Evolutionary conservation across 345 rosid species (phyloP).

Genomic region (Bruguiera sexangula): DNA sequence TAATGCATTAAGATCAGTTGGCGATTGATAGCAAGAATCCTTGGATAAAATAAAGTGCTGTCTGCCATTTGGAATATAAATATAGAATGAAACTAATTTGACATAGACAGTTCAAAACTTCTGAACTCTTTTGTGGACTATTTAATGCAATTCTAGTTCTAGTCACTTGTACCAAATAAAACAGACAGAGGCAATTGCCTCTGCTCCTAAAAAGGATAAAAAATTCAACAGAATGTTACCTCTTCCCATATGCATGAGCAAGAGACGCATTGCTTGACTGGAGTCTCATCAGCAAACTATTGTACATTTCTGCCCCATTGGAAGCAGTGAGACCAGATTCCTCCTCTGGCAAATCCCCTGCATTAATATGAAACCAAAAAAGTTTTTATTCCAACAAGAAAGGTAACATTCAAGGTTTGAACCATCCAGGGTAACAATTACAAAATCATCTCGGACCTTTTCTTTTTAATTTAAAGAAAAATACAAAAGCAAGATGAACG

Average conservation of each 20-base stretch:
- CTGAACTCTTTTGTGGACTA: too few species aligned
- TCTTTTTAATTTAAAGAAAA: not conserved
- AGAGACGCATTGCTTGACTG: conserved; percentile 42
- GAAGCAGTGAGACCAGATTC: conserved; percentile 22
- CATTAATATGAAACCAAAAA: conserved; percentile 4
- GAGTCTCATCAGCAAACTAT: conserved; percentile 47
- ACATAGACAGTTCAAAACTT: too few species aligned
- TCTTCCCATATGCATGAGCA: conserved; percentile 44
- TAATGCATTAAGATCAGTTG: too few species aligned
- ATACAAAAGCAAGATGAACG: not conserved
- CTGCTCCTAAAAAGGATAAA: not conserved
- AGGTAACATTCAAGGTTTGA: too few species aligned
- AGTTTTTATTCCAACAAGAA: not conserved
- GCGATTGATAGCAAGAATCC: too few species aligned
- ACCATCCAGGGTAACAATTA: not conserved
- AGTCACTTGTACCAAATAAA: not conserved
- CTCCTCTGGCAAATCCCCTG: conserved; percentile 34
- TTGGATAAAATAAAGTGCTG: too few species aligned
- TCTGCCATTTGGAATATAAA: too few species aligned
- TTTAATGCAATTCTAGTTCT: too few species aligned
- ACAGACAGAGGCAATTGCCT: not conserved
- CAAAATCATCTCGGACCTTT: not conserved
- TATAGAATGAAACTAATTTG: too few species aligned
- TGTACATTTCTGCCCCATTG: conserved; percentile 45
- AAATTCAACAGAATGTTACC: conserved; percentile 33